Percentiles rank a stretch among this genome's conserved stretches.
These are phyloP conservation scores for Lithohypha guttulata DNA, from an alignment of 2,329 filamentous ascomycete species.

Conservation along the genomic window DNA sequence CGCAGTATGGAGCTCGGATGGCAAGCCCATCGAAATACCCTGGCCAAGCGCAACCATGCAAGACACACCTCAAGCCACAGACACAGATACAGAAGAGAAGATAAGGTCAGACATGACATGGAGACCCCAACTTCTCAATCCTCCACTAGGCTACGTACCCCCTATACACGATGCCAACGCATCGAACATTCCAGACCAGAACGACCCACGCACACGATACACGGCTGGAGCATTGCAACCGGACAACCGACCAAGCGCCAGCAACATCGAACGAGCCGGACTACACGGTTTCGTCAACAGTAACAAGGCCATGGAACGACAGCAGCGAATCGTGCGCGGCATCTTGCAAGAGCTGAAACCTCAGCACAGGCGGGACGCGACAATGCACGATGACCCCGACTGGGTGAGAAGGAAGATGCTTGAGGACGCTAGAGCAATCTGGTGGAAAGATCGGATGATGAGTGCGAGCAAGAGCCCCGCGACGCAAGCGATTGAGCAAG, in stretches of 20 bases:
- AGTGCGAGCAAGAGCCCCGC: conserved; percentile 11
- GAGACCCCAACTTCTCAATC: conserved; percentile 11
- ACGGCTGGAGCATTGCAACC: background rate
- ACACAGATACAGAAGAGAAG: conserved; percentile 62
- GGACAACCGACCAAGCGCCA: background rate
- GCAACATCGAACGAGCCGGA: background rate
- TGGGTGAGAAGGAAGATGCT: conserved; percentile 20
- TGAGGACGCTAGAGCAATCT: conserved; percentile 18
- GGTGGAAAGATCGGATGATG: conserved; percentile 15
- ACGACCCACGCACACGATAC: background rate
- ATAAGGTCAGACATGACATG: conserved; percentile 51
- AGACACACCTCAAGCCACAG: conserved; percentile 41
- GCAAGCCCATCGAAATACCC: conserved; percentile 57
- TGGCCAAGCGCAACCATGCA: conserved; percentile 54
- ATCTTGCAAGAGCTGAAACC: conserved; percentile 4
- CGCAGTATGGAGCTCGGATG: conserved; percentile 16
- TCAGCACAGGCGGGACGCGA: background rate
- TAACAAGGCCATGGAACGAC: background rate
- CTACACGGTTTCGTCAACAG: background rate
- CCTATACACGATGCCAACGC: no score
- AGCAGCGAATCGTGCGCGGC: background rate
- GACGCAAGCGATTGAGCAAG: conserved; percentile 6
- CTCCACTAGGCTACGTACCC: background rate
- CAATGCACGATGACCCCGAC: conserved; percentile 15
- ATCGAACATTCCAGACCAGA: background rate